phyloP scores from a whole-genome alignment of 352 stramenopile species.

The Phytophthora ohioensis region DNA sequence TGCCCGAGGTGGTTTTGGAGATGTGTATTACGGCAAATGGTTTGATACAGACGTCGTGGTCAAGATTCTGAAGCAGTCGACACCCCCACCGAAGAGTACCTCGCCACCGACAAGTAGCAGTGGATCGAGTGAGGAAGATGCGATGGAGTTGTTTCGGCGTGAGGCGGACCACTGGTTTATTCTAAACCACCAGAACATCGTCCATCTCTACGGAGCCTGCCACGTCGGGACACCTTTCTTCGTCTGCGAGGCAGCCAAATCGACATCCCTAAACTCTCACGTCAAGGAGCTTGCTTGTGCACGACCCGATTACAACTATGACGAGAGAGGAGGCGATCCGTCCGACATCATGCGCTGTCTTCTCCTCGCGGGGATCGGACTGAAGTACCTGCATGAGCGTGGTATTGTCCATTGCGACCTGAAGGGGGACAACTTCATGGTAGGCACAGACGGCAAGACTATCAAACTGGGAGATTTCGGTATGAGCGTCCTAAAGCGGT shows the following conservation, averaged over 20 bases:
- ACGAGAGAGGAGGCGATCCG: slow-evolving; percentile 22
- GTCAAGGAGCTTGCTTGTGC: slow-evolving; percentile 27
- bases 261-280: slow-evolving; percentile 27
- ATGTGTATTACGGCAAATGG: slow-evolving; percentile 42
- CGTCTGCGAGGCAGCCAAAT: slow-evolving; percentile 40
- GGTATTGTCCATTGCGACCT: slow-evolving; percentile 48
- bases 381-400: slow-evolving; percentile 46
- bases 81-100: neutral
- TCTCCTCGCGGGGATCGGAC: slow-evolving; percentile 34
- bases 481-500: slow-evolving; percentile 41
- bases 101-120: slow-evolving; percentile 17
- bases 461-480: slow-evolving; percentile 47
- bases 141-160: slow-evolving; percentile 34
- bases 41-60: slow-evolving; percentile 43
- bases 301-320: slow-evolving; percentile 14
- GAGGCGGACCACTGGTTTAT: slow-evolving; percentile 45
- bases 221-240: slow-evolving; percentile 43
- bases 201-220: slow-evolving; percentile 45
- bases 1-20: slow-evolving; percentile 26
- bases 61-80: slow-evolving; percentile 28
- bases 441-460: slow-evolving; percentile 38
- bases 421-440: slow-evolving; percentile 48
- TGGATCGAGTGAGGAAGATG: slow-evolving; percentile 20
- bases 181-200: slow-evolving; percentile 43
- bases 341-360: slow-evolving; percentile 39